Base-by-base conservation (phyloP, 2,329 filamentous ascomycete genomes). In the Trichoderma endophyticum region DNA sequence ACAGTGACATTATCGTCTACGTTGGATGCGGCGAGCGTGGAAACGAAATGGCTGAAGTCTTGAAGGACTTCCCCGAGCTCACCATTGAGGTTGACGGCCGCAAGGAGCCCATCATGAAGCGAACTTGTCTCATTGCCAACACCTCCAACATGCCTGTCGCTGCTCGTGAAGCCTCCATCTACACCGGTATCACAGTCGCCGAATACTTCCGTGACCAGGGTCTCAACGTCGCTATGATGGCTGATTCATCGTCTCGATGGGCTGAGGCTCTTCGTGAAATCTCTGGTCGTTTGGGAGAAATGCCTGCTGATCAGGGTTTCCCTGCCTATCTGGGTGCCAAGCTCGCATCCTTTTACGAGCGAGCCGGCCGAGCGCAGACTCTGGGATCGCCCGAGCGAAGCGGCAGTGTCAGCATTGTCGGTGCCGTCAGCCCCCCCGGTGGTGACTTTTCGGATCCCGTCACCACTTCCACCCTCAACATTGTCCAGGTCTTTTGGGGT, bases 141-240 rank as follows among this genome's bases (percentile, higher is more conserved):
- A 99, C 96, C 57, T 99, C 96, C 78, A 99, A 99, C 88, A 99
- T 99, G 96, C 96, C 96, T 74, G 96, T 99, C 79, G 96, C 96
- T 75, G 96, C 96, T 73, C 94, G 96, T 85, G 96, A 99, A 84
- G 96, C 96, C 72, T 99, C 96, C 75, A 99, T 99, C 81, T 99
- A 99, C 85, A 99, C 96, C 3, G 96, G 89, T 64, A 97, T 98
- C 75, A 97, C 94, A 0, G 92, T 98, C 0, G 93, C 94, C 56
- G 96, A 99, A 81, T 99, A 99, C 80, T 98, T 98, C 87, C 89
- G 96, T 76, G 96, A 99, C 80, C 94, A 97, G 83, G 96, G 96
- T 75, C 95, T 98, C 84, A 89, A 97, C 81, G 96, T 99, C 51
- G 95, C 96, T 78, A 99, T 99, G 96, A 99, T 99, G 96, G 96